Percentiles rank a stretch among this genome's conserved stretches.
These are phyloP conservation scores for Prunella vulgaris DNA, from an alignment of 257 asterid genomes.

Conservation along the genomic window DNA sequence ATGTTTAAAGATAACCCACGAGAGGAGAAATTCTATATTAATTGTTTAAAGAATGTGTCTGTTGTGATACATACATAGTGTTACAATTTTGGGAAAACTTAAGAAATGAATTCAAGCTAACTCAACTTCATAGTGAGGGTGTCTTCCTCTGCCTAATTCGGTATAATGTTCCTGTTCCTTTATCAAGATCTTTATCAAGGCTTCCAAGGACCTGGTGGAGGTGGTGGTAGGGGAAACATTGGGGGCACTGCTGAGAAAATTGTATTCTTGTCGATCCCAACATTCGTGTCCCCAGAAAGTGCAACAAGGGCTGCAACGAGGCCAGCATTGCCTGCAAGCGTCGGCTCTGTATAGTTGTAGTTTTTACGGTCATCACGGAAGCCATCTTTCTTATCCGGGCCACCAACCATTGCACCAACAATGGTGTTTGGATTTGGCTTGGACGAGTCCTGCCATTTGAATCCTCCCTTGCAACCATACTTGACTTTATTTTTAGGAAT, in stretches of 20 bases:
- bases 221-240: neutral
- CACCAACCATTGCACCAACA: neutral
- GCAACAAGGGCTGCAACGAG: conserved; percentile 1
- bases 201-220: neutral
- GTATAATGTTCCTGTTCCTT: neutral
- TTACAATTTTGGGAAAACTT: neutral
- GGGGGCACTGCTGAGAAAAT: conserved; percentile 1
- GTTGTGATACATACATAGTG: neutral
- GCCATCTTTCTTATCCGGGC: neutral
- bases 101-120: neutral
- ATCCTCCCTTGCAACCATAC: neutral
- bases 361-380: neutral
- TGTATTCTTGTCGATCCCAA: conserved; percentile 1
- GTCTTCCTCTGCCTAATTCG: neutral
- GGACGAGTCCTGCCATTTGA: neutral
- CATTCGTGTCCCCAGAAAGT: neutral
- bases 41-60: neutral
- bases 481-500: neutral
- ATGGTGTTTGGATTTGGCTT: neutral
- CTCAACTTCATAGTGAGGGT: neutral
- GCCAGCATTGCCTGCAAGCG: conserved; percentile 5
- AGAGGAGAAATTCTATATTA: neutral
- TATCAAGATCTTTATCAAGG: neutral
- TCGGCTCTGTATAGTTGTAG: neutral
- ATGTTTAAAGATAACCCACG: neutral